phyloP scores from a whole-genome alignment of 768 basidiomycete genomes.

The Thelephora aurantiotincta region DNA sequence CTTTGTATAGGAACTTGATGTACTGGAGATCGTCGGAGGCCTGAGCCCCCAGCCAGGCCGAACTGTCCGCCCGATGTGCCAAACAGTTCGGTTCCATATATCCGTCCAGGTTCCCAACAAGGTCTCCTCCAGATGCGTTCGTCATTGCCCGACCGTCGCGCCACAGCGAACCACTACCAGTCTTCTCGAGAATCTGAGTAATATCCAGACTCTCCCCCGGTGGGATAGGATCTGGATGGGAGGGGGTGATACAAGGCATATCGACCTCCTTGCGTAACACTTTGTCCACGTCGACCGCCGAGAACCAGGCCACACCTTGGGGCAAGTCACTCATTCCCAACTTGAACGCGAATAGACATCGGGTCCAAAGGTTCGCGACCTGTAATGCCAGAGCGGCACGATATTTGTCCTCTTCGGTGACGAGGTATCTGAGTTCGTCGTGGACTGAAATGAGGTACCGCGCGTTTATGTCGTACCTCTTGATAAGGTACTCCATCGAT shows the following conservation, averaged over 20 bases:
- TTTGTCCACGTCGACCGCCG: conserved; percentile 84
- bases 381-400: conserved; percentile 88
- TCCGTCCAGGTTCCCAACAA: conserved; percentile 27
- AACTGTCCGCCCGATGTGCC: conserved; percentile 44
- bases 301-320: conserved; percentile 93
- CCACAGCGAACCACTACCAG: conserved; percentile 54
- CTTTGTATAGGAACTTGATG: conserved; percentile 52
- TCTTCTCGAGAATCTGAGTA: conserved; percentile 42
- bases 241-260: conserved; percentile 92
- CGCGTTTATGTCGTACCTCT: conserved; percentile 71
- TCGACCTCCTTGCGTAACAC: conserved; percentile 93
- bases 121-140: background rate
- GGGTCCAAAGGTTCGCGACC: conserved; percentile 92
- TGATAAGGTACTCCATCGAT: conserved; percentile 80
- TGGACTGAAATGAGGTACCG: conserved; percentile 95
- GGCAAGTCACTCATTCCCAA: conserved; percentile 96
- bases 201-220: conserved; percentile 85
- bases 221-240: conserved; percentile 68
- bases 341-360: conserved; percentile 78
- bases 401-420: conserved; percentile 77
- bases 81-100: conserved; percentile 49
- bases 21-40: conserved; percentile 59
- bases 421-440: conserved; percentile 91
- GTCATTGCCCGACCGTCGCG: conserved; percentile 45
- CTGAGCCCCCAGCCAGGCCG: conserved; percentile 66